Evolutionary conservation across 2,329 filamentous ascomycete genomes (phyloP).

Genomic region (Claviceps sp.): DNA sequence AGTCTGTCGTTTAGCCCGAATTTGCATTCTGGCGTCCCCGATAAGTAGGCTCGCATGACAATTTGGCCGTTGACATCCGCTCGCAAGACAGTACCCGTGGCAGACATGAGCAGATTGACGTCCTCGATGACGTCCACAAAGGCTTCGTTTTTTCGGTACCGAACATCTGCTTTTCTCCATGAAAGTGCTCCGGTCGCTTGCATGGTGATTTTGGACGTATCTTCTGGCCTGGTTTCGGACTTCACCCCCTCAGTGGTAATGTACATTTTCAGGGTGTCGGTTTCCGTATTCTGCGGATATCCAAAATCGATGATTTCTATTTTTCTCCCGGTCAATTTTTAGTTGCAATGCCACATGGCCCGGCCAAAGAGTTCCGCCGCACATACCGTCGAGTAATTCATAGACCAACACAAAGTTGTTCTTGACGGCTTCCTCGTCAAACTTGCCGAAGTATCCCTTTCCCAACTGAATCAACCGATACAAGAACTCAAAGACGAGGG

Average conservation of each 20-base stretch:
- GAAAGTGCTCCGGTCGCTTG: slow-evolving; percentile 94
- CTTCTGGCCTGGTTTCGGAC: slow-evolving; percentile 71
- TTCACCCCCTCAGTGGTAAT: slow-evolving; percentile 99
- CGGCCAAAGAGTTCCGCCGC: neutral
- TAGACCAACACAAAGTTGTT: slow-evolving; percentile 99
- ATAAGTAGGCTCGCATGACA: slow-evolving; percentile 94
- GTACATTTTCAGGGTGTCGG: slow-evolving; percentile 98
- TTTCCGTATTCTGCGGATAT: slow-evolving; percentile 97
- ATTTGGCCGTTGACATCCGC: slow-evolving; percentile 97
- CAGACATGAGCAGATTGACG: slow-evolving; percentile 98
- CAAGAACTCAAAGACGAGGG: slow-evolving; percentile 93
- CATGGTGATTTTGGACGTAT: slow-evolving; percentile 98
- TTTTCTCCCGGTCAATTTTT: neutral
- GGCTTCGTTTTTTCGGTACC: slow-evolving; percentile 98
- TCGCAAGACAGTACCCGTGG: slow-evolving; percentile 82
- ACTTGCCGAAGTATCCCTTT: slow-evolving; percentile 95
- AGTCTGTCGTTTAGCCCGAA: slow-evolving; percentile 95
- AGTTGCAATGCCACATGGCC: neutral
- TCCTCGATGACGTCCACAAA: slow-evolving; percentile 99
- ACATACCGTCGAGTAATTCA: slow-evolving; percentile 78
- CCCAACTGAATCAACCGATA: slow-evolving; percentile 84
- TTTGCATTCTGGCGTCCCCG: slow-evolving; percentile 95
- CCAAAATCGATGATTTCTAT: slow-evolving; percentile 96
- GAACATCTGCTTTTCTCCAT: slow-evolving; percentile 94
- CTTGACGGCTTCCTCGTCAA: slow-evolving; percentile 98